A percentile compares a stretch with the other conserved stretches of the same genome.
Evolutionary conservation across 2,329 filamentous ascomycete genomes (phyloP).

Genomic region (Rasamsonia emersonii): DNA sequence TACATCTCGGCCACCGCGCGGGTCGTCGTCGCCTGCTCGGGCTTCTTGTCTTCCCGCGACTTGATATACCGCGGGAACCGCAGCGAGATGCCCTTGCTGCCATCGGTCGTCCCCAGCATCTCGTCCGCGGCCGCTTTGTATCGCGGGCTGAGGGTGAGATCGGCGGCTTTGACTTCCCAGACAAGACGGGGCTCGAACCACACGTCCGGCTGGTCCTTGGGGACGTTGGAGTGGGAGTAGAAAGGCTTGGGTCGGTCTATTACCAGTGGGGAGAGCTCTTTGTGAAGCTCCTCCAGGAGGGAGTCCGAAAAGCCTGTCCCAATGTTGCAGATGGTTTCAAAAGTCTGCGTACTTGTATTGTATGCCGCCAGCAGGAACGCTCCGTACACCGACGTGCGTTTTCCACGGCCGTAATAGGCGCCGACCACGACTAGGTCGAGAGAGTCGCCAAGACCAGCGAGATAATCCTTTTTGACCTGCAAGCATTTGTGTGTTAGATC

Average conservation of each 20-base stretch:
- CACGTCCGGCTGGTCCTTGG: constrained; percentile 92
- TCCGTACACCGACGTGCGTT: constrained; percentile 90
- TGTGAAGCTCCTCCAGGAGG: constrained; percentile 80
- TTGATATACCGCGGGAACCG: constrained; percentile 92
- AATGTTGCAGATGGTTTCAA: constrained; percentile 97
- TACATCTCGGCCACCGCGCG: constrained; percentile 95
- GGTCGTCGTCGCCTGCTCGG: constrained; percentile 76
- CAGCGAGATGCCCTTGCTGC: constrained; percentile 68
- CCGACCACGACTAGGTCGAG: constrained; percentile 93
- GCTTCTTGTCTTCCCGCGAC: constrained; percentile 88
- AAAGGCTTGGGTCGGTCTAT: constrained; percentile 93
- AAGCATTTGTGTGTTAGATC: too few relatives aligned
- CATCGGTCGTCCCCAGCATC: constrained; percentile 61
- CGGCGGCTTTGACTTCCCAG: constrained; percentile 97
- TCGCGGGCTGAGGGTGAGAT: constrained; percentile 81
- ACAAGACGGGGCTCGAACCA: constrained; percentile 95
- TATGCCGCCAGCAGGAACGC: constrained; percentile 94
- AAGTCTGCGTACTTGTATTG: constrained; percentile 68
- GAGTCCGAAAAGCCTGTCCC: constrained; percentile 94
- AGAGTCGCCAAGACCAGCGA: constrained; percentile 86
- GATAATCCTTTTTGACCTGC: constrained; percentile 95
- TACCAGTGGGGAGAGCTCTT: constrained; percentile 62
- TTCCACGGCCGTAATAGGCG: constrained; percentile 89
- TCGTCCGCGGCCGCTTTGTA: constrained; percentile 88
- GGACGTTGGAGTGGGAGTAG: constrained; percentile 74